Base-by-base conservation (phyloP, 352 stramenopile species). In the Globisporangium apiculatum region DNA sequence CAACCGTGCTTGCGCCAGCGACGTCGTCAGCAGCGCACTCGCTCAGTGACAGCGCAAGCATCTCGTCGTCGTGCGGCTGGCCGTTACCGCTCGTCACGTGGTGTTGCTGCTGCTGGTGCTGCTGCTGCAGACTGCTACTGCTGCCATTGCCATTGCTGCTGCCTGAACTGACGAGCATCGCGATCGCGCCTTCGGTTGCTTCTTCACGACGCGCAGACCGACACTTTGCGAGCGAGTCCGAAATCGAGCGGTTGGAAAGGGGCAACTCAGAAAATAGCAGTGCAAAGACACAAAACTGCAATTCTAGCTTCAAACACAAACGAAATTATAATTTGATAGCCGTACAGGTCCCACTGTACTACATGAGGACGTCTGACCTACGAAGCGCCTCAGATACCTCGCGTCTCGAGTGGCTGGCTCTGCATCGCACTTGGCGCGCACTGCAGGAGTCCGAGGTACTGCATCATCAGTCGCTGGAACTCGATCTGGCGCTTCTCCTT, bases 21-120 rank as follows among this genome's bases (percentile, higher is more conserved):
- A 41, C 60, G 31, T 31, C 57, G 35, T 48, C 61, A 40, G 76
- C 69, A 14, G 64, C 68, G 5, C 73, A 69, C 46, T 73, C 69
- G 35, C 58, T 60, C 17, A 80, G 64, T 36, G 71, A 72, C 24
- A 81, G 67, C 56, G 61, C 48, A 17, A 81, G 62, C 60, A 81
- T 78, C 51, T 74, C 69, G 45, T 75, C 67, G 12, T 69, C 67
- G 42, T 67, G 49, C 41, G 41, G n/a, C 5, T 53, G 59, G 12
- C 50, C 37, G 12, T 12, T 45, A 12, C n/a, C 45, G 45, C 45
- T 17, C 14, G 45, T 5, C 24, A 17, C 14, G 45, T 49, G 45
- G 36, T 50, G 47, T 7, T 53, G 17, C 11, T 48, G 55, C 17
- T 60, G 17, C n/a, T 53, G 5, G 45, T 47, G 37, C 4, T 48